These are phyloP conservation scores for Lachnellula hyalina DNA, from an alignment of 2,329 filamentous ascomycete genomes.

Conservation along the genomic window DNA sequence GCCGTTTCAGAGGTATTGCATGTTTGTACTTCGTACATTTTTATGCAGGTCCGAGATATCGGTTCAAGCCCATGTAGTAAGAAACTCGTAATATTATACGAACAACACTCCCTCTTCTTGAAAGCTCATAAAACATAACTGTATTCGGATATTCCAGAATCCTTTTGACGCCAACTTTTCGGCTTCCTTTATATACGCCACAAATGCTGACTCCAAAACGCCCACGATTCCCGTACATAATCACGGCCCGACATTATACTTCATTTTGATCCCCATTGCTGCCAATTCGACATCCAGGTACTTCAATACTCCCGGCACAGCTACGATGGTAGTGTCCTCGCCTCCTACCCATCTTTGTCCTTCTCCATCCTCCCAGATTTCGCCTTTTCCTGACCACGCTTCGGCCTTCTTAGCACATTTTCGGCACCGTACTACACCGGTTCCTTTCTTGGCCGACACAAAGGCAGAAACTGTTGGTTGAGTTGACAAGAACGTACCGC, in stretches of 20 bases:
- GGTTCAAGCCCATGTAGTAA: neutral
- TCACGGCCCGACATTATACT: conserved; percentile 65
- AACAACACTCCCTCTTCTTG: neutral
- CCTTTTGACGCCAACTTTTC: neutral
- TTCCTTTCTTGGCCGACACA: conserved; percentile 58
- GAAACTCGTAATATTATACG: neutral
- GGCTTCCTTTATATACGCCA: neutral
- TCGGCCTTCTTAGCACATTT: conserved; percentile 56
- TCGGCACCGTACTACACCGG: conserved; percentile 70
- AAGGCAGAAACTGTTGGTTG: conserved; percentile 70
- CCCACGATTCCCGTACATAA: neutral
- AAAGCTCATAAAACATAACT: neutral
- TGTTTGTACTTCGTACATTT: too few species aligned
- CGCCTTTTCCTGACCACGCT: conserved; percentile 47
- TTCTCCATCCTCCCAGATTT: conserved; percentile 89
- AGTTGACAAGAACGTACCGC: conserved; percentile 85
- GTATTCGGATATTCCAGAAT: neutral
- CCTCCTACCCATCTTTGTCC: conserved; percentile 82
- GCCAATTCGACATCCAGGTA: conserved; percentile 93
- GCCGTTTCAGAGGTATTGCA: too few species aligned
- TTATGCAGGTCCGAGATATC: too few species aligned
- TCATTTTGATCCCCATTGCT: conserved; percentile 93
- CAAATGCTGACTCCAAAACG: neutral
- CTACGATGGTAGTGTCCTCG: conserved; percentile 84
- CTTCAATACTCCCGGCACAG: conserved; percentile 86